Percentiles rank a stretch among this genome's conserved stretches.
These are phyloP conservation scores for Zygosaccharomyces sapae DNA, from an alignment of 1,139 yeast species.

Conservation along the genomic window DNA sequence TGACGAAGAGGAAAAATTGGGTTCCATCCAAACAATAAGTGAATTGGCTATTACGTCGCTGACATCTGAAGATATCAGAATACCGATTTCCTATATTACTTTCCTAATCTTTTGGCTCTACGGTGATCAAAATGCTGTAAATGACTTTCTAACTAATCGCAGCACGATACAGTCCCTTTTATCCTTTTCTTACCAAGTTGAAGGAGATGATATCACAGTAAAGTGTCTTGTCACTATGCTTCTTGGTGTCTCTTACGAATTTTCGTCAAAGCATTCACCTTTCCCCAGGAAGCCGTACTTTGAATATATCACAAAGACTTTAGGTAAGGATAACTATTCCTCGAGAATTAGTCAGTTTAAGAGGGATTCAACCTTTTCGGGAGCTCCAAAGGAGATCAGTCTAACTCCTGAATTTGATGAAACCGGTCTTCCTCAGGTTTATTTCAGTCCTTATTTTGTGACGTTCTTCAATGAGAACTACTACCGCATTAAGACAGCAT, in stretches of 20 bases:
- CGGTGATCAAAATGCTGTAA: constrained; percentile 71
- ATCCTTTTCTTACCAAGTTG: constrained; percentile 59
- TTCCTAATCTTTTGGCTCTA: constrained; percentile 71
- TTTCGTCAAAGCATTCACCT: constrained; percentile 69
- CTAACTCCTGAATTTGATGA: constrained; percentile 56
- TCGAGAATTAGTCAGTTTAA: constrained; percentile 70
- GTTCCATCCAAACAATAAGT: constrained; percentile 71
- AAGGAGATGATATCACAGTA: constrained; percentile 50
- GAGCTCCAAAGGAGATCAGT: constrained; percentile 47
- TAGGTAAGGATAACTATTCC: constrained; percentile 79
- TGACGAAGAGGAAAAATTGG: constrained; percentile 68
- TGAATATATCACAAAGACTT: constrained; percentile 51
- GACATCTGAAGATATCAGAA: constrained; percentile 63
- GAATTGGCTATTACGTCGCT: constrained; percentile 70
- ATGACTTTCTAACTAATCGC: constrained; percentile 68
- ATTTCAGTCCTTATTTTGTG: constrained; percentile 63
- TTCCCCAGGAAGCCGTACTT: constrained; percentile 62
- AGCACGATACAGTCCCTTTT: constrained; percentile 64
- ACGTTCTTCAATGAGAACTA: constrained; percentile 65
- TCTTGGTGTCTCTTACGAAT: constrained; percentile 77
- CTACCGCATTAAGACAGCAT: constrained; percentile 61
- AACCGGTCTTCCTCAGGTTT: constrained; percentile 84
- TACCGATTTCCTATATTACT: constrained; percentile 75
- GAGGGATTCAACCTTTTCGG: constrained; percentile 52
- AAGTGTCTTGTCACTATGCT: constrained; percentile 74